Evolutionary conservation across 2,329 filamentous ascomycete species (phyloP).

Genomic region (Xylaria sp.): DNA sequence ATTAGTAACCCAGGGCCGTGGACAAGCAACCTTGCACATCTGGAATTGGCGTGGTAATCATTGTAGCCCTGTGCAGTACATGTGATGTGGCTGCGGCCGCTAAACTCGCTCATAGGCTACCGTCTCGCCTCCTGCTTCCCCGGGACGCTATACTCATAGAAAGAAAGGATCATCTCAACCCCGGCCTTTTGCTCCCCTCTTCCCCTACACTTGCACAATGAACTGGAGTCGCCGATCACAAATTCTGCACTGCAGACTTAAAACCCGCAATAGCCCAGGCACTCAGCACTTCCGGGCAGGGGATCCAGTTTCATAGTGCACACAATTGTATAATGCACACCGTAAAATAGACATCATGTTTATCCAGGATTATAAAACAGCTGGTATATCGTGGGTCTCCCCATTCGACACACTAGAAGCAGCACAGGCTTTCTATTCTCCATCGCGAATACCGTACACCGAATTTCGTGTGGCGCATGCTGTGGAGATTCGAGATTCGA

Average conservation of each 20-base stretch:
- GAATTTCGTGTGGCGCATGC: not conserved
- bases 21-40: slow-evolving; percentile 17
- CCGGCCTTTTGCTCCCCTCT: not conserved
- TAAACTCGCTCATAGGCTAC: slow-evolving; percentile 15
- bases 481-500: not conserved
- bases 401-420: not conserved
- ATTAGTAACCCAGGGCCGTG: slow-evolving; percentile 28
- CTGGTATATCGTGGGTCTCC: too few relatives aligned
- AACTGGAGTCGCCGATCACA: slow-evolving; percentile 9
- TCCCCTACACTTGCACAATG: not conserved
- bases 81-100: slow-evolving; percentile 20
- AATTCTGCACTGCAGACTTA: not conserved
- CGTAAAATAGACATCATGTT: not conserved
- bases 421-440: not conserved
- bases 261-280: slow-evolving; percentile 10
- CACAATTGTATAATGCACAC: not conserved
- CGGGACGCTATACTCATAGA: slow-evolving; percentile 12
- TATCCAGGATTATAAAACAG: not conserved
- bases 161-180: slow-evolving; percentile 24
- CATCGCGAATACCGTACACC: not conserved
- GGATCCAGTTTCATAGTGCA: not conserved
- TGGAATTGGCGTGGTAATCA: slow-evolving; percentile 4
- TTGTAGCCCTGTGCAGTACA: slow-evolving; percentile 20
- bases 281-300: not conserved
- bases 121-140: slow-evolving; percentile 16